A percentile compares a stretch with the other conserved stretches of the same genome.
phyloP scores from a whole-genome alignment of 2,329 filamentous ascomycete species.

The Diplocarpon mali region DNA sequence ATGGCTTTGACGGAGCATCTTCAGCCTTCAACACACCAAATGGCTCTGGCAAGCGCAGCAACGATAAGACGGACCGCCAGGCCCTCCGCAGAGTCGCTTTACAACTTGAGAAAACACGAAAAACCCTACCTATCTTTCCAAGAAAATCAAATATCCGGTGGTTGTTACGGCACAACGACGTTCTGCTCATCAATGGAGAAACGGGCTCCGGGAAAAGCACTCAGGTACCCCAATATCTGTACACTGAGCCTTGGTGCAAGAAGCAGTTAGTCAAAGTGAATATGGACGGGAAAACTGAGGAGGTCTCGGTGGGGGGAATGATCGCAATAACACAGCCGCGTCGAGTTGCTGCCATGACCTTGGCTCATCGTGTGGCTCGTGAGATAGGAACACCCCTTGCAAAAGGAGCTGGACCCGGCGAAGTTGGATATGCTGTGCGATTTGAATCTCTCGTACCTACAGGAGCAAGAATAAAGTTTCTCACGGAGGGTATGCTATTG shows the following conservation, averaged over 20 bases:
- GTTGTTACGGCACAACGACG: constrained; percentile 35
- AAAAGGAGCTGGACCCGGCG: constrained; percentile 37
- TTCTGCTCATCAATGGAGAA: constrained; percentile 81
- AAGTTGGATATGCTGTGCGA: constrained; percentile 85
- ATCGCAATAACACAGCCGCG: constrained; percentile 93
- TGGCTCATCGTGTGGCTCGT: constrained; percentile 77
- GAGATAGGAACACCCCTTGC: constrained; percentile 63
- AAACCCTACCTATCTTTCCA: constrained; percentile 25
- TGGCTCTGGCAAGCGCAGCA: not conserved
- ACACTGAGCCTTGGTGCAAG: constrained; percentile 68
- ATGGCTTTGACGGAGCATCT: not conserved
- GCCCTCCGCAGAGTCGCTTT: constrained; percentile 15
- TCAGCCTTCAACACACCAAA: not conserved
- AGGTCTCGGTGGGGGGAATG: constrained; percentile 56
- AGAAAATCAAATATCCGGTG: constrained; percentile 23
- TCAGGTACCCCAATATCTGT: constrained; percentile 85
- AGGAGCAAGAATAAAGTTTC: constrained; percentile 78
- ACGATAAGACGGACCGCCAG: constrained; percentile 4
- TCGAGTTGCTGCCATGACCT: constrained; percentile 82
- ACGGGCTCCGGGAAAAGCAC: constrained; percentile 97
- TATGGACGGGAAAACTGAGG: constrained; percentile 27
- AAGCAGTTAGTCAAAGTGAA: constrained; percentile 42
- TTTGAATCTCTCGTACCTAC: constrained; percentile 83
- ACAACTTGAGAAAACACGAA: constrained; percentile 19
- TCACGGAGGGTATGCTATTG: constrained; percentile 92